A percentile compares a stretch with the other conserved stretches of the same genome.
Evolutionary conservation across 768 basidiomycete species (phyloP).

Genomic region (Termitomyces sp.): DNA sequence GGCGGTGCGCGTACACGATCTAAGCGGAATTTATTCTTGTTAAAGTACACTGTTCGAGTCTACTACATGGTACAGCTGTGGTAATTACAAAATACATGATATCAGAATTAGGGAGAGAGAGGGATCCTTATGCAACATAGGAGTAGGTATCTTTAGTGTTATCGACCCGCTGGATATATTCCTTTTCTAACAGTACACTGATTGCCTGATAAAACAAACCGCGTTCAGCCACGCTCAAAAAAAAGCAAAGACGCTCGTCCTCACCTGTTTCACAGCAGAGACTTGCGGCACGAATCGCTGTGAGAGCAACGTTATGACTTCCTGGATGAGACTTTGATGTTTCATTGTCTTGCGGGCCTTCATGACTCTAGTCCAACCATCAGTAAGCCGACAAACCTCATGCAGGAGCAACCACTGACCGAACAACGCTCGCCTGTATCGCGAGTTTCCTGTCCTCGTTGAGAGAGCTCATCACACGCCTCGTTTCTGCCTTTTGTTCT

Average conservation of each 20-base stretch:
- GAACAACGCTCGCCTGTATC: conserved; percentile 91
- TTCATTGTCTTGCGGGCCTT: conserved; percentile 95
- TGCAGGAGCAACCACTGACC: conserved; percentile 31
- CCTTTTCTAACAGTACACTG: conserved; percentile 89
- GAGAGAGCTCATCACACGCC: conserved; percentile 88
- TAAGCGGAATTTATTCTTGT: too few relatives aligned
- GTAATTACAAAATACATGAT: not conserved
- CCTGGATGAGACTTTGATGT: conserved; percentile 84
- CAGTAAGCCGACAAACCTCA: not conserved
- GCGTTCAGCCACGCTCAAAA: conserved; percentile 1
- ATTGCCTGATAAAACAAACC: conserved; percentile 54
- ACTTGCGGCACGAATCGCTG: conserved; percentile 90
- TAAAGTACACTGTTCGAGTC: too few relatives aligned
- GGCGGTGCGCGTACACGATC: too few relatives aligned
- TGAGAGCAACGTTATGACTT: conserved; percentile 86
- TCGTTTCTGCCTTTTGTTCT: conserved; percentile 87
- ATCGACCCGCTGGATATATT: conserved; percentile 94
- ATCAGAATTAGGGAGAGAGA: not conserved
- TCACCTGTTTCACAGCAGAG: conserved; percentile 92
- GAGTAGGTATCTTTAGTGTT: conserved; percentile 87
- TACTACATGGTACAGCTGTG: not conserved
- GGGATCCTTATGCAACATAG: conserved; percentile 52
- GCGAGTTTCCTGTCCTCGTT: conserved; percentile 97
- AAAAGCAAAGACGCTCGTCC: not conserved
- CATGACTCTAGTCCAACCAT: conserved; percentile 66